Conservation (phyloP, 148 eudicot genomes). For the Chenopodium suecicum region DNA sequence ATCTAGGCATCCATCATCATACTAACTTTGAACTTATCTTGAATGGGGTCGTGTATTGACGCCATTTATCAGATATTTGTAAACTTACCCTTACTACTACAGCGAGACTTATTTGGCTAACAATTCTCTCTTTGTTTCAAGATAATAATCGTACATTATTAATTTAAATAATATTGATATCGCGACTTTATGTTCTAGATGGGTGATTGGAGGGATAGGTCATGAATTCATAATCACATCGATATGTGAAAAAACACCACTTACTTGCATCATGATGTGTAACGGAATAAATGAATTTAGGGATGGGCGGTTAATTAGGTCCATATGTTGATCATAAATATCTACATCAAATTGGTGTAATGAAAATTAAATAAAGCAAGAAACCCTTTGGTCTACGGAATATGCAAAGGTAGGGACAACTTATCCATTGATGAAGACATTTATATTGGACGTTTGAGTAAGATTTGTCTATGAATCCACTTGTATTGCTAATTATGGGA, state of each 20-base stretch:
- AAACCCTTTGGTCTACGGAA: constrained; percentile 17
- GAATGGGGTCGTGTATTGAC: too few relatives aligned
- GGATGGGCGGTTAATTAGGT: constrained; percentile 3
- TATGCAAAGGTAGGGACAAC: constrained; percentile 27
- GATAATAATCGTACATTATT: too few relatives aligned
- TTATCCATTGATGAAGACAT: constrained; percentile 25
- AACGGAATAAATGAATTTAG: not conserved
- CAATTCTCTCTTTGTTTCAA: too few relatives aligned
- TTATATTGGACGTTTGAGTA: constrained; percentile 1
- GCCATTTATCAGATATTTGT: too few relatives aligned
- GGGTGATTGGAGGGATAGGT: not conserved
- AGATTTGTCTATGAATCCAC: constrained; percentile 18
- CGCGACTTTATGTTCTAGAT: not conserved
- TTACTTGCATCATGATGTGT: not conserved
- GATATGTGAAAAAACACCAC: not conserved
- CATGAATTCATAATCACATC: not conserved
- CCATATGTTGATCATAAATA: constrained; percentile 17
- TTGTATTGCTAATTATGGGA: constrained; percentile 17
- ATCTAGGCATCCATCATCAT: too few relatives aligned
- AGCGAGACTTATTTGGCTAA: too few relatives aligned
- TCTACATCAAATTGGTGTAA: constrained; percentile 15
- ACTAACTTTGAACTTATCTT: too few relatives aligned
- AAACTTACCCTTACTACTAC: too few relatives aligned
- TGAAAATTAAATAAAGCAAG: not conserved
- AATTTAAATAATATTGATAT: not conserved